Conservation (phyloP, 805 yeast genomes). For the Candida caryicola region DNA sequence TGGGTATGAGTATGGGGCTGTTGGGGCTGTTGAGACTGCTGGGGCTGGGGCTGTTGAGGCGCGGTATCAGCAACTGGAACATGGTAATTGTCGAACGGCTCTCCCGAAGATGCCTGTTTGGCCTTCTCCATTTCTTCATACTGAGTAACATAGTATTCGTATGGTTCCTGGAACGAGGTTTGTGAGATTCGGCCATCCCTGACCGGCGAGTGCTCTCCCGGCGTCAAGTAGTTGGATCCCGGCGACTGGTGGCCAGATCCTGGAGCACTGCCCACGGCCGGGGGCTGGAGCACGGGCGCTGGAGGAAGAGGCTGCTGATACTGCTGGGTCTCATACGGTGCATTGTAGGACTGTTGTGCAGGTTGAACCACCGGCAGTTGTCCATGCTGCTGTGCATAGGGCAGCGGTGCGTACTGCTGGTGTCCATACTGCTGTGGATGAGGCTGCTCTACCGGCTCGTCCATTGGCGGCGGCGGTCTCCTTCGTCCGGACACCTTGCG, state of each 20-base stretch:
- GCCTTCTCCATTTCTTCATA: slow-evolving; percentile 14
- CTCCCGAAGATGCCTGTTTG: slow-evolving; percentile 11
- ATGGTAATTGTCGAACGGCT: slow-evolving; percentile 27
- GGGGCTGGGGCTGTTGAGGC: neutral
- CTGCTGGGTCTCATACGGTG: too few relatives aligned
- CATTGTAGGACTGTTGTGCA: too few relatives aligned
- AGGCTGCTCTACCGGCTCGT: neutral
- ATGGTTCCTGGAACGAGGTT: slow-evolving; percentile 24
- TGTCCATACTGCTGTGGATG: neutral
- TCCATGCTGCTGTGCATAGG: neutral
- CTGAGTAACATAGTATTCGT: slow-evolving; percentile 20
- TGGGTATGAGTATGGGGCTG: too few relatives aligned
- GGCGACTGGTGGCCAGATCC: neutral
- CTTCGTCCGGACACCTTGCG: neutral
- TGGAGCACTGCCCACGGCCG: neutral
- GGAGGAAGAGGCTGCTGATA: neutral
- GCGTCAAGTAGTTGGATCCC: slow-evolving; percentile 1
- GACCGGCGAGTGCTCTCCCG: neutral
- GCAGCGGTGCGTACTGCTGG: neutral
- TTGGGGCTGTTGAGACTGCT: too few relatives aligned
- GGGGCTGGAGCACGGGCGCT: neutral
- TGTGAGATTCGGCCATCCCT: neutral
- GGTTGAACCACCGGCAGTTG: neutral
- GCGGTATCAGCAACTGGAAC: too few relatives aligned
- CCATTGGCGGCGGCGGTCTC: slow-evolving; percentile 7